Evolutionary conservation across 148 eudicot species (phyloP).

Genomic region (Heliamphora exappendiculata): DNA sequence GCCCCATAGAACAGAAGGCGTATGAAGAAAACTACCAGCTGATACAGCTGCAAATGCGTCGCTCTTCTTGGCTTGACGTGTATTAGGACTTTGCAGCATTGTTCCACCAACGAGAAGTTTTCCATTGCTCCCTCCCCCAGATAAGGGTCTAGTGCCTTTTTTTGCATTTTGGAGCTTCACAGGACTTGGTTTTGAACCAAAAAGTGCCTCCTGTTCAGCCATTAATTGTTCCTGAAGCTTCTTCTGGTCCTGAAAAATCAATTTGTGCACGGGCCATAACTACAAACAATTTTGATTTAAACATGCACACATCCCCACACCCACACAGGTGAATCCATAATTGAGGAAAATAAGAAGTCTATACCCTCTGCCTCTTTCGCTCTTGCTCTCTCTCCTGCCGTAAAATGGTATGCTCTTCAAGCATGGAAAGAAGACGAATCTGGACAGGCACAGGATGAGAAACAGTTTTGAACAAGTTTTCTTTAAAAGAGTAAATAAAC

Average conservation of each 20-base stretch:
- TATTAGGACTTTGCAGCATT: conserved; percentile 47
- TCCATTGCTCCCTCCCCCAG: conserved; percentile 52
- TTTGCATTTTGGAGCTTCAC: conserved; percentile 59
- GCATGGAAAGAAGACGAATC: conserved; percentile 68
- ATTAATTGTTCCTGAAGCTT: conserved; percentile 76
- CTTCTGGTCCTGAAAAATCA: conserved; percentile 69
- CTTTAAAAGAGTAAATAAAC: background rate
- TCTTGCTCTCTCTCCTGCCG: conserved; percentile 76
- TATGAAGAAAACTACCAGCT: conserved; percentile 37
- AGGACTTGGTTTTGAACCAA: conserved; percentile 85
- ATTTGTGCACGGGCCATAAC: background rate
- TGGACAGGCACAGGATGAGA: conserved; percentile 21
- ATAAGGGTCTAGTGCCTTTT: conserved; percentile 48
- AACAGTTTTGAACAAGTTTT: background rate
- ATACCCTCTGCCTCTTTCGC: conserved; percentile 78
- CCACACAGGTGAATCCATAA: background rate
- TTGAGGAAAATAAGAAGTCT: conserved; percentile 2
- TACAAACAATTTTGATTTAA: background rate
- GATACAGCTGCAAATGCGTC: conserved; percentile 38
- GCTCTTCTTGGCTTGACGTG: conserved; percentile 42
- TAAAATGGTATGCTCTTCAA: conserved; percentile 52
- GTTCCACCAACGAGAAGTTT: conserved; percentile 49
- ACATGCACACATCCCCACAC: too few relatives aligned
- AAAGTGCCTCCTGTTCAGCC: conserved; percentile 73
- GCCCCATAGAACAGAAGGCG: background rate